A percentile compares a stretch with the other conserved stretches of the same genome.
These are phyloP conservation scores for Cucurbitaria berberidis DNA, from an alignment of 2,329 filamentous ascomycete genomes.

Conservation along the genomic window DNA sequence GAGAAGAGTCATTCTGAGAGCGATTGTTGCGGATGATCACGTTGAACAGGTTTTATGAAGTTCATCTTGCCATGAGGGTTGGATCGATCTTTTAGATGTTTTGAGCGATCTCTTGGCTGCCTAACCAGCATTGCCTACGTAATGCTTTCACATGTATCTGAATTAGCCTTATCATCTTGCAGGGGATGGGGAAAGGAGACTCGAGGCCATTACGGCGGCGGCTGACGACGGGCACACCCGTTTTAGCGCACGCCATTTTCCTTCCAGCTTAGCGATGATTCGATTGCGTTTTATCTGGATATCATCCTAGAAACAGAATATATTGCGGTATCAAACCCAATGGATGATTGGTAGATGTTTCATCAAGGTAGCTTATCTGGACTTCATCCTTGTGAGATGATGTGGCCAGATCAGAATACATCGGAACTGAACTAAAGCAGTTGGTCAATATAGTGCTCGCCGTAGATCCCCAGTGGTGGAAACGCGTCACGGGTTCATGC, in stretches of 20 bases:
- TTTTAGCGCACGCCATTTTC: not conserved
- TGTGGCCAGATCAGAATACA: not conserved
- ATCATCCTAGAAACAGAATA: not conserved
- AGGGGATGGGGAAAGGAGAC: not conserved
- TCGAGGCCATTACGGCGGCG: not conserved
- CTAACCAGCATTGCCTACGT: not conserved
- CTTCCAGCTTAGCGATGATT: not conserved
- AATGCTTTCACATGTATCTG: not conserved
- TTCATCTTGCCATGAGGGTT: not conserved
- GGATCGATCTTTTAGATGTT: not conserved
- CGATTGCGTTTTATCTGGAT: not conserved
- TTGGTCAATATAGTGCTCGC: not conserved
- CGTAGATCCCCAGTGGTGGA: not conserved
- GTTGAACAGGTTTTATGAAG: not conserved
- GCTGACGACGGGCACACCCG: not conserved
- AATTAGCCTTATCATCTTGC: not conserved
- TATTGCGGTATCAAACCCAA: not conserved
- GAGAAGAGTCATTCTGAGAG: slow-evolving; percentile 4
- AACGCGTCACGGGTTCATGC: not conserved
- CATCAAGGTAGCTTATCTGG: not conserved
- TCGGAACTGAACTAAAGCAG: not conserved
- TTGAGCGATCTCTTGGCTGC: not conserved
- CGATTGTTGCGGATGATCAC: not conserved
- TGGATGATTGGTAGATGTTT: not conserved
- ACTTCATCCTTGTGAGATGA: not conserved